Evolutionary conservation across 2,329 filamentous ascomycete species (phyloP).

Genomic region (Teratosphaeria epicoccoides): DNA sequence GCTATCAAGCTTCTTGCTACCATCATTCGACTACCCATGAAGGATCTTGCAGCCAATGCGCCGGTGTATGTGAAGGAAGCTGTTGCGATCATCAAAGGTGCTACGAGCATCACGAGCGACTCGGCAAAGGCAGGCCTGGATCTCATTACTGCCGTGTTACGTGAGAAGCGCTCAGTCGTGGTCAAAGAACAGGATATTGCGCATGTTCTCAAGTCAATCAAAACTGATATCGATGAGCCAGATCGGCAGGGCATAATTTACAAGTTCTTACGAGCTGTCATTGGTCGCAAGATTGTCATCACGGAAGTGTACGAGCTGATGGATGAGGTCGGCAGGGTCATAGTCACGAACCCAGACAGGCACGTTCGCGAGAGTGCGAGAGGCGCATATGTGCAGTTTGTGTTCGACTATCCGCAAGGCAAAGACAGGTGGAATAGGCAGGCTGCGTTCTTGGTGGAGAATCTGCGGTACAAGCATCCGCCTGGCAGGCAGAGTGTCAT

Average conservation of each 20-base stretch:
- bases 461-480: slow-evolving; percentile 80
- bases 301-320: slow-evolving; percentile 83
- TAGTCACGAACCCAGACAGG: slow-evolving; percentile 91
- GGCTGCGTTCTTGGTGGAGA: slow-evolving; percentile 76
- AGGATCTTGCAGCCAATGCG: slow-evolving; percentile 56
- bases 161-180: slow-evolving; percentile 64
- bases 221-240: slow-evolving; percentile 83
- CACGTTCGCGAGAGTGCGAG: slow-evolving; percentile 78
- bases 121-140: slow-evolving; percentile 82
- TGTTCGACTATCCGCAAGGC: slow-evolving; percentile 88
- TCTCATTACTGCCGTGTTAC: slow-evolving; percentile 71
- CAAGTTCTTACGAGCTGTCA: slow-evolving; percentile 79
- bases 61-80: slow-evolving; percentile 79
- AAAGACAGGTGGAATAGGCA: slow-evolving; percentile 84
- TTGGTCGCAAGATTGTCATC: slow-evolving; percentile 76
- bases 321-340: slow-evolving; percentile 79
- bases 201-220: slow-evolving; percentile 68
- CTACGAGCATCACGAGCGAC: slow-evolving; percentile 69
- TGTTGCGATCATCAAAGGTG: slow-evolving; percentile 65
- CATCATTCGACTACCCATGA: slow-evolving; percentile 73
- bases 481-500: slow-evolving; percentile 86
- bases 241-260: slow-evolving; percentile 88
- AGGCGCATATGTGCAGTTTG: slow-evolving; percentile 85
- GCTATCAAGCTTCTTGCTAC: slow-evolving; percentile 75
- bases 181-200: slow-evolving; percentile 76